A percentile compares a stretch with the other conserved stretches of the same genome.
These are phyloP conservation scores for Pinus albicaulis DNA, from an alignment of 75 land plant genomes.

Conservation along the genomic window DNA sequence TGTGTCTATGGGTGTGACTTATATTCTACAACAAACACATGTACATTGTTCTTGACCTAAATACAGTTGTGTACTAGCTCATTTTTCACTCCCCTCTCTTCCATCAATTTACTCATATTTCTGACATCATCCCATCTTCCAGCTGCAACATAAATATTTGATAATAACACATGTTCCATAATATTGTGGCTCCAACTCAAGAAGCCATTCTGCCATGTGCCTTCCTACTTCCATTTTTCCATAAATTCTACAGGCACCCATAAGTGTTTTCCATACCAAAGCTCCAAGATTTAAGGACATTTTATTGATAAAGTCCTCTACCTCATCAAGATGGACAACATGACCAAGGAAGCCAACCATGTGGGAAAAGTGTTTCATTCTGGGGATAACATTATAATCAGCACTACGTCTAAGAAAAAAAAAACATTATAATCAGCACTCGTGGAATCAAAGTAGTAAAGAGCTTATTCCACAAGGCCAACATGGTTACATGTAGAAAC, in stretches of 20 bases:
- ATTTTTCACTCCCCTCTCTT: constrained; percentile 30
- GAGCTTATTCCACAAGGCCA: neutral
- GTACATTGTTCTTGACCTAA: constrained; percentile 45
- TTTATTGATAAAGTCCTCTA: neutral
- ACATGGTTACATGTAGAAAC: neutral
- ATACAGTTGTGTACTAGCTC: no score
- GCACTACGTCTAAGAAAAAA: no score
- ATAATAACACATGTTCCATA: constrained; percentile 29
- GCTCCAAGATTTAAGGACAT: neutral
- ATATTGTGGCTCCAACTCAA: neutral
- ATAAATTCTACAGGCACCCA: neutral
- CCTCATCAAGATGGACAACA: constrained; percentile 9
- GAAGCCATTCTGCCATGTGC: neutral
- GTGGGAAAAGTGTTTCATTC: neutral
- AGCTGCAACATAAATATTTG: constrained; percentile 57
- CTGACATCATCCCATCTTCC: constrained; percentile 58
- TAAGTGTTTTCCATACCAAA: neutral
- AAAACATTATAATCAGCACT: neutral
- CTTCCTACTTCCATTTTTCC: neutral
- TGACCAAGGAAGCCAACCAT: constrained; percentile 12
- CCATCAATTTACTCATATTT: constrained; percentile 48
- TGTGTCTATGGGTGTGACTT: constrained; percentile 46
- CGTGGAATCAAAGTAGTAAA: neutral
- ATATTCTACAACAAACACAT: constrained; percentile 47
- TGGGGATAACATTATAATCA: neutral